Evolutionary conservation across 2,329 filamentous ascomycete genomes (phyloP).

Genomic region (Phyllosticta paracitricarpa): DNA sequence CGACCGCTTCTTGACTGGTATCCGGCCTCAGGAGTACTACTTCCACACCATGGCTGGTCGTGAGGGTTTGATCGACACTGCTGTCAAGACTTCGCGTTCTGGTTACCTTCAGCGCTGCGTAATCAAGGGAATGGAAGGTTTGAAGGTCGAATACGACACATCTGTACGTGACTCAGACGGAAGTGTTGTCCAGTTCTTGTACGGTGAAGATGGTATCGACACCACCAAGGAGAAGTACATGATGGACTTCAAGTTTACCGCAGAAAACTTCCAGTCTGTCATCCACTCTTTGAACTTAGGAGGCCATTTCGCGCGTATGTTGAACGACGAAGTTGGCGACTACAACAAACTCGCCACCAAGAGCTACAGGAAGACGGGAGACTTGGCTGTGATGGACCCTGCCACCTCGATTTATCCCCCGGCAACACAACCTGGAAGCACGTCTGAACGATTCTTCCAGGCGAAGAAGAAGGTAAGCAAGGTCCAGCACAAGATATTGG

Average conservation of each 20-base stretch:
- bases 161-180: slow-evolving; percentile 93
- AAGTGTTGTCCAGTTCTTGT: slow-evolving; percentile 86
- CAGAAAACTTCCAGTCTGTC: slow-evolving; percentile 75
- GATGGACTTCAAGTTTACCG: slow-evolving; percentile 78
- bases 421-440: slow-evolving; percentile 69
- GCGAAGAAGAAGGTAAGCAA: slow-evolving; percentile 49
- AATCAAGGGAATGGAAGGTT: slow-evolving; percentile 96
- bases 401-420: slow-evolving; percentile 64
- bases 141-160: slow-evolving; percentile 85
- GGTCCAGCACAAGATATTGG: neutral
- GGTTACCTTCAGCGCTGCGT: slow-evolving; percentile 94
- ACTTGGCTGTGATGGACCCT: slow-evolving; percentile 62
- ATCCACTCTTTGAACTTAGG: slow-evolving; percentile 65
- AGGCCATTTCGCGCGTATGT: slow-evolving; percentile 42
- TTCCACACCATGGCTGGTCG: slow-evolving; percentile 99
- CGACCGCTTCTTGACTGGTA: slow-evolving; percentile 94
- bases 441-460: slow-evolving; percentile 75
- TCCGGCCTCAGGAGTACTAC: slow-evolving; percentile 94
- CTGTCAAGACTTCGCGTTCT: slow-evolving; percentile 94
- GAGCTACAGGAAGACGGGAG: slow-evolving; percentile 64
- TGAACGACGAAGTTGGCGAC: slow-evolving; percentile 56
- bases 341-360: slow-evolving; percentile 62
- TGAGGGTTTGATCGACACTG: slow-evolving; percentile 97
- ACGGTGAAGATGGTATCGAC: slow-evolving; percentile 92
- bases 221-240: slow-evolving; percentile 91